Conservation (phyloP, 768 basidiomycete genomes). For the Phlebiopsis flavidoalba region DNA sequence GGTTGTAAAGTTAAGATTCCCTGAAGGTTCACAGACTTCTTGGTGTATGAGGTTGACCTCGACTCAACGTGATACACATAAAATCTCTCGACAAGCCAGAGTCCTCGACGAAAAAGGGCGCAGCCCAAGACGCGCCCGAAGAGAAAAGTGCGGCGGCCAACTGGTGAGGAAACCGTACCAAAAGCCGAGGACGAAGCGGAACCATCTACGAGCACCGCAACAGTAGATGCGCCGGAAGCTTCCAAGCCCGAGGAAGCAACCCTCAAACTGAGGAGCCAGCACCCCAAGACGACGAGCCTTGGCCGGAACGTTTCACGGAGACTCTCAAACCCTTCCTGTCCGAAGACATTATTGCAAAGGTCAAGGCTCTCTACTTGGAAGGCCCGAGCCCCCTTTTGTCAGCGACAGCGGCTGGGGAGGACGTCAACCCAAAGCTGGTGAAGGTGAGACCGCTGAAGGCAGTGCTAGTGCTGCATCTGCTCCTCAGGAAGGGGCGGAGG, state of each 20-base stretch:
- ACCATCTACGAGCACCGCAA: neutral
- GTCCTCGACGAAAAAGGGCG: constrained; percentile 40
- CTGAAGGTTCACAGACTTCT: constrained; percentile 89
- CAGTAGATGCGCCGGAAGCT: neutral
- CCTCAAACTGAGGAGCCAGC: constrained; percentile 11
- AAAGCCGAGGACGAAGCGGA: neutral
- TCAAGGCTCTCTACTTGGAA: constrained; percentile 76
- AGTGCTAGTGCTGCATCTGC: constrained; percentile 10
- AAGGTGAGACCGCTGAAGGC: constrained; percentile 16
- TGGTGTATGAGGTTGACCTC: constrained; percentile 88
- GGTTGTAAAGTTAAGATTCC: constrained; percentile 4
- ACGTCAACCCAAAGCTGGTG: constrained; percentile 34
- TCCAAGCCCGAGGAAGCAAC: constrained; percentile 12
- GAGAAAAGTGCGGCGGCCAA: constrained; percentile 11
- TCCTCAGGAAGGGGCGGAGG: constrained; percentile 19
- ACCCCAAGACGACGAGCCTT: constrained; percentile 38
- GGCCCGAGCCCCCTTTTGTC: constrained; percentile 74
- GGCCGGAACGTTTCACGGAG: constrained; percentile 58
- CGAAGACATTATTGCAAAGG: constrained; percentile 46
- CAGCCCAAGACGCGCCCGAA: constrained; percentile 22
- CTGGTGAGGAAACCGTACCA: constrained; percentile 12
- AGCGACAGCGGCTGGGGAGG: constrained; percentile 75
- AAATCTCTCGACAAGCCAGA: constrained; percentile 73
- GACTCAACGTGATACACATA: constrained; percentile 78
- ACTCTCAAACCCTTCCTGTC: constrained; percentile 62